Percentiles rank a stretch among this genome's conserved stretches.
Conservation (phyloP, 2,329 filamentous ascomycete genomes). For the Aureobasidium sp. region DNA sequence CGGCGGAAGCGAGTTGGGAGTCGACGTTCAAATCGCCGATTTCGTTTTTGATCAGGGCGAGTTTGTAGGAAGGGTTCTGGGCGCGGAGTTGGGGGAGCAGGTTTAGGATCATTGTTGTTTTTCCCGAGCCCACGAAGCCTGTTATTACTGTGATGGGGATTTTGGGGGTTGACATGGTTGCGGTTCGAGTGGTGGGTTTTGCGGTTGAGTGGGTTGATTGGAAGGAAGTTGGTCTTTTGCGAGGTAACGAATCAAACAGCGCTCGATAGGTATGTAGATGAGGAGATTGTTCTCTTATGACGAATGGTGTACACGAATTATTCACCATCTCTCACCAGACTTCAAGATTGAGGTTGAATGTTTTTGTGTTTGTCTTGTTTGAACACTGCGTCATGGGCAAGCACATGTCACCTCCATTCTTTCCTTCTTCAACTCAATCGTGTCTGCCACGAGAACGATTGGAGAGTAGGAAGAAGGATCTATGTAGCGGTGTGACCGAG, state of each 20-base stretch:
- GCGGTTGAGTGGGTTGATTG: not conserved
- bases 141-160: constrained; percentile 93
- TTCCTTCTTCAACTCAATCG: not conserved
- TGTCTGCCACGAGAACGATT: not conserved
- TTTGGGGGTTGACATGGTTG: not conserved
- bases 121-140: constrained; percentile 90
- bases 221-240: too few species aligned
- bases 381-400: not conserved
- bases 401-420: not conserved
- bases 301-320: not conserved
- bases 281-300: not conserved
- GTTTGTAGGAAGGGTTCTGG: constrained; percentile 79
- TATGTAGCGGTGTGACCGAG: not conserved
- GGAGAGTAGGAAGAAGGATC: not conserved
- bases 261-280: not conserved
- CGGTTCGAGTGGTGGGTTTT: not conserved
- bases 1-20: constrained; percentile 76
- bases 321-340: not conserved
- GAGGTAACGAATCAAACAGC: too few species aligned
- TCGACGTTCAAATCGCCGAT: constrained; percentile 93
- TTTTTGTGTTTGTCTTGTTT: constrained; percentile 12
- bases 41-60: constrained; percentile 95
- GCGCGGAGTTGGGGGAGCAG: constrained; percentile 83
- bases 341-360: not conserved
- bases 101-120: constrained; percentile 92